phyloP scores from a whole-genome alignment of 2,329 filamentous ascomycete species.

The Alternaria dauci region DNA sequence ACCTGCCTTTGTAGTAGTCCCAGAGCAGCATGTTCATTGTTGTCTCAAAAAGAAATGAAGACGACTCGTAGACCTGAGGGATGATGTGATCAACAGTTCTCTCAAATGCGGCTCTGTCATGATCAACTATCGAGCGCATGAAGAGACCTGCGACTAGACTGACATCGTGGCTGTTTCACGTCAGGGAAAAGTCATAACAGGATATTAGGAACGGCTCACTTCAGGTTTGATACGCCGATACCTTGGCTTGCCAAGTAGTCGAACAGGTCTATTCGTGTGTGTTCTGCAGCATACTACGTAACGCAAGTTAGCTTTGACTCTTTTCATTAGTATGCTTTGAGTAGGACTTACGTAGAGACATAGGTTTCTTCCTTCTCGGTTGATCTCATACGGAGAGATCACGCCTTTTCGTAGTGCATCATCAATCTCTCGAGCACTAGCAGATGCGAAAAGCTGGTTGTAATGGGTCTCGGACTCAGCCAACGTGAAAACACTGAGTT shows the following conservation, averaged over 20 bases:
- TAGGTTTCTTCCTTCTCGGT: constrained; percentile 6
- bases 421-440: constrained; percentile 18
- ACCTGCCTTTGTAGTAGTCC: constrained; percentile 10
- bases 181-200: background rate
- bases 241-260: constrained; percentile 25
- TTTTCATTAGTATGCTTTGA: background rate
- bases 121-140: constrained; percentile 5
- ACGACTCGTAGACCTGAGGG: constrained; percentile 7
- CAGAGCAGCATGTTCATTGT: constrained; percentile 13
- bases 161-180: constrained; percentile 1
- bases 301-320: background rate
- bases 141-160: constrained; percentile 10
- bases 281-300: constrained; percentile 11
- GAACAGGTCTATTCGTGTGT: constrained; percentile 12
- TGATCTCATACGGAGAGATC: constrained; percentile 22
- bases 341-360: constrained; percentile 13
- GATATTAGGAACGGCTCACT: constrained; percentile 4
- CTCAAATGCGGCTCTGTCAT: constrained; percentile 1
- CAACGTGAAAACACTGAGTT: constrained; percentile 13
- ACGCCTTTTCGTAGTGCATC: constrained; percentile 17
- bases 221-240: constrained; percentile 13
- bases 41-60: constrained; percentile 10
- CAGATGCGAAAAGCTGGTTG: constrained; percentile 7
- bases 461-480: constrained; percentile 4
- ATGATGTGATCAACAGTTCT: constrained; percentile 6